Conservation (phyloP, 2,329 filamentous ascomycete species). For the Cercospora sp. region DNA sequence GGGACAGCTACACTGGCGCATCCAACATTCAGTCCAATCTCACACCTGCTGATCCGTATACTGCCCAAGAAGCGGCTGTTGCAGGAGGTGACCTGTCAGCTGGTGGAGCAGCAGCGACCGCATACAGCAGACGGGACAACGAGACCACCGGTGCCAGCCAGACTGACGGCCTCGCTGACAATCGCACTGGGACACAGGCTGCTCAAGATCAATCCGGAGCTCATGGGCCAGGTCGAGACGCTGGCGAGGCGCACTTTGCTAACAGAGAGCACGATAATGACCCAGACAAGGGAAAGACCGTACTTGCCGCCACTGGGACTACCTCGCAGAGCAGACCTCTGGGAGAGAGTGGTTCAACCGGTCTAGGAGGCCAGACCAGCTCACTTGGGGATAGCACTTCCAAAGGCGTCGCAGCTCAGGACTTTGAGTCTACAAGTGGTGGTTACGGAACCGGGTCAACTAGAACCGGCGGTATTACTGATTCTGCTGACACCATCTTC, state of each 20-base stretch:
- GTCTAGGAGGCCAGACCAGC: background rate
- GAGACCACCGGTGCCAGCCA: background rate
- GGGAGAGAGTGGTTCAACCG: background rate
- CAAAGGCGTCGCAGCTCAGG: slow-evolving; percentile 7
- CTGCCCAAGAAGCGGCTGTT: slow-evolving; percentile 1
- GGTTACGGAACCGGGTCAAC: background rate
- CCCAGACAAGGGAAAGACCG: slow-evolving; percentile 6
- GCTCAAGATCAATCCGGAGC: slow-evolving; percentile 17
- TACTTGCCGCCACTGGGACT: slow-evolving; percentile 13
- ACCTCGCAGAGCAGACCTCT: slow-evolving; percentile 12
- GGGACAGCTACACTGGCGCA: background rate
- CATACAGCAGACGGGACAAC: background rate
- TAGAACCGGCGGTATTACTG: slow-evolving; percentile 12
- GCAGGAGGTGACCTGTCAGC: background rate
- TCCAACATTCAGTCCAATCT: background rate
- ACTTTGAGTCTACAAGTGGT: background rate
- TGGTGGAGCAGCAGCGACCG: background rate
- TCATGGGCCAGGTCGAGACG: slow-evolving; percentile 17
- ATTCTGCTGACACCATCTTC: slow-evolving; percentile 6
- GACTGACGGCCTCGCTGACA: slow-evolving; percentile 18
- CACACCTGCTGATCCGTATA: background rate
- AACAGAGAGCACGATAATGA: slow-evolving; percentile 13
- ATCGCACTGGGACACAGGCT: slow-evolving; percentile 14
- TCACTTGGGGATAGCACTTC: slow-evolving; percentile 8
- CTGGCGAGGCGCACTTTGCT: background rate